Evolutionary conservation across 176 grass and related monocot species (phyloP), one percentile per base, ranked within the genome.

Genomic region (Neostapfia colusana): DNA sequence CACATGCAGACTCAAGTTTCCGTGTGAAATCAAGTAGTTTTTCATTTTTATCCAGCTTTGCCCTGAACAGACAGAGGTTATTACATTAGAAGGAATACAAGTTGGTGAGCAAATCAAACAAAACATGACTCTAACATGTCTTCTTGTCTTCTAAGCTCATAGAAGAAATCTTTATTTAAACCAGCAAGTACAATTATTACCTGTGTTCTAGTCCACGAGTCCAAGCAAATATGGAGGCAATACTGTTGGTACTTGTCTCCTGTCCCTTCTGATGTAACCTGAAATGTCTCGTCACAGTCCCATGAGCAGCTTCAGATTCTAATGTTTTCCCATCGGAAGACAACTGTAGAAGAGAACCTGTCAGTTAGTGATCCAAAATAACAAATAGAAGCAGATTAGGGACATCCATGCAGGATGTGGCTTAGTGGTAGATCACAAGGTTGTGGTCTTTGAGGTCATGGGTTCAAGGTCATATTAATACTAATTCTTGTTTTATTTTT

Each of bases 191-290:
- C 34, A 23, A 54, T 69, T 74, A 54, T 69, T 74, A 94, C 95
- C 95, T 94, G 76, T 99, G 95, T 17, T 87, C 84, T 63, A 99
- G 91, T 62, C 95, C 95, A 80, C 95, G 89, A 26, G 91, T 94
- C 95, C 95, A 99, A 68, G 95, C 95, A 79, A 94, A 99, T 55
- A 99, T 99, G 63, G 91, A 99, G 63, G 95, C 95, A 74, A 99
- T 95, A 82, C 95, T 95, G 70, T 99, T 99, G 48, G 95, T 99
- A 81, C 95, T 99, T 7, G 95, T 95, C 83, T 94, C 95, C 80
- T 93, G 87, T 54, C 95, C 95, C 78, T 99, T 95, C 76, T 95
- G 64, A 82, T 95, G 76, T 38, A 95, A 62, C 82, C 95, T 93
- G 65, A 92, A 99, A 82, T 99, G 95, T 78, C 91, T 87, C 41